Conservation (phyloP, 2,329 filamentous ascomycete genomes). For the Ustulina deusta region DNA sequence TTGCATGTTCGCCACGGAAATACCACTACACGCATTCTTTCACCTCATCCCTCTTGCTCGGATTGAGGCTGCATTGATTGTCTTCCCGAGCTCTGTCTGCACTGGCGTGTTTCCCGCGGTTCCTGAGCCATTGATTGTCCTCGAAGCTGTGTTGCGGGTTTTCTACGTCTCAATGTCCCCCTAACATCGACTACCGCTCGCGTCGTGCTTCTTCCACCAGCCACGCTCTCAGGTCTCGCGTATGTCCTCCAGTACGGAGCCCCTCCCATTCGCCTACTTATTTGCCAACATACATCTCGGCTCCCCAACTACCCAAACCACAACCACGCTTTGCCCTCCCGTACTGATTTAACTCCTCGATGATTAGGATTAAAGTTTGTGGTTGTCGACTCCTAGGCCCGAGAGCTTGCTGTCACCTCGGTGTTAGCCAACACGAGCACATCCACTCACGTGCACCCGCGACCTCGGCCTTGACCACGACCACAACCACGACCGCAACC, state of each 20-base stretch:
- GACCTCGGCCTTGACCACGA: no score
- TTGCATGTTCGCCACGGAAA: slow-evolving; percentile 27
- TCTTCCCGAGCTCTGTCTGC: slow-evolving; percentile 27
- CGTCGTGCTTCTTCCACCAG: slow-evolving; percentile 44
- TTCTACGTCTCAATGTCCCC: slow-evolving; percentile 40
- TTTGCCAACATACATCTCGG: no score
- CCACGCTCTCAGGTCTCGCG: slow-evolving; percentile 48
- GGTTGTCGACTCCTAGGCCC: slow-evolving; percentile 3
- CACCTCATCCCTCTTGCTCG: slow-evolving; percentile 34
- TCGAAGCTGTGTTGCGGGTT: slow-evolving; percentile 10
- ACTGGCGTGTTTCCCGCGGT: slow-evolving; percentile 44
- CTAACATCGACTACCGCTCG: slow-evolving; percentile 39
- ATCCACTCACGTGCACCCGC: slow-evolving; percentile 13
- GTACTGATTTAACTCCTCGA: slow-evolving; percentile 9
- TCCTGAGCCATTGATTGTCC: slow-evolving; percentile 40
- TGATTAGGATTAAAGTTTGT: slow-evolving; percentile 5
- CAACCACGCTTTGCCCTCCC: background rate
- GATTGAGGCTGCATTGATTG: slow-evolving; percentile 35
- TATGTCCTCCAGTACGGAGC: slow-evolving; percentile 39
- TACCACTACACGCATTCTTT: slow-evolving; percentile 23
- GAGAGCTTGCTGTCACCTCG: slow-evolving; percentile 10
- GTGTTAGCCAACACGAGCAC: slow-evolving; percentile 1
- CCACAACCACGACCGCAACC: no score
- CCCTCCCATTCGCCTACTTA: slow-evolving; percentile 27
- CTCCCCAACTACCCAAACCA: slow-evolving; percentile 6